A percentile compares a stretch with the other conserved stretches of the same genome.
Conservation (phyloP, 2,329 filamentous ascomycete species). For the Colletotrichum costaricense region DNA sequence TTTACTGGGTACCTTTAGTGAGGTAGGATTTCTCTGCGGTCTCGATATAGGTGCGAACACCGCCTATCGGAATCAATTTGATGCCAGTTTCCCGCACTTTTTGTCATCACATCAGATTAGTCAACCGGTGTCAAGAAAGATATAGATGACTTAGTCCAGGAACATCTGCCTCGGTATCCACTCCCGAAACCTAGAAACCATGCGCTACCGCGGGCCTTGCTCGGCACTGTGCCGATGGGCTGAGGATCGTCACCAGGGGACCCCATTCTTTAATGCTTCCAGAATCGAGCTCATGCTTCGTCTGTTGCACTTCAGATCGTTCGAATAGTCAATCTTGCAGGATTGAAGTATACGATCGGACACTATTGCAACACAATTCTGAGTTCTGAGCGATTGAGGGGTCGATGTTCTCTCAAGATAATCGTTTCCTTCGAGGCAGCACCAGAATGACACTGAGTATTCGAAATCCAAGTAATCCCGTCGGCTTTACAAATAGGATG, state of each 20-base stretch:
- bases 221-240: slow-evolving; percentile 26
- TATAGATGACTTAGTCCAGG: not conserved
- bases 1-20: too few relatives aligned
- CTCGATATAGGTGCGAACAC: not conserved
- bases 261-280: not conserved
- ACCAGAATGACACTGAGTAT: too few relatives aligned
- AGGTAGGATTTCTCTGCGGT: too few relatives aligned
- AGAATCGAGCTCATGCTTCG: not conserved
- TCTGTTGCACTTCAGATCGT: not conserved
- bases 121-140: not conserved
- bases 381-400: too few relatives aligned
- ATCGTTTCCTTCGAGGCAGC: too few relatives aligned
- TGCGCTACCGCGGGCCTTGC: not conserved
- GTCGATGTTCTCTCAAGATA: too few relatives aligned
- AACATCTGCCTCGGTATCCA: slow-evolving; percentile 8
- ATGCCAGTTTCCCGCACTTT: not conserved
- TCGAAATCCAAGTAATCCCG: not conserved
- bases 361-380: not conserved
- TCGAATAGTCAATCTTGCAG: not conserved
- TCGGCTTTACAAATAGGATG: not conserved
- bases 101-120: not conserved
- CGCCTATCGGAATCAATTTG: not conserved
- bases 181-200: slow-evolving; percentile 12
- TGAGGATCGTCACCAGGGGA: not conserved
- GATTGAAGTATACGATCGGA: not conserved